Evolutionary conservation across 768 basidiomycete species (phyloP), one percentile per base, ranked within the genome.

Genomic region (Tulasnella calospora): DNA sequence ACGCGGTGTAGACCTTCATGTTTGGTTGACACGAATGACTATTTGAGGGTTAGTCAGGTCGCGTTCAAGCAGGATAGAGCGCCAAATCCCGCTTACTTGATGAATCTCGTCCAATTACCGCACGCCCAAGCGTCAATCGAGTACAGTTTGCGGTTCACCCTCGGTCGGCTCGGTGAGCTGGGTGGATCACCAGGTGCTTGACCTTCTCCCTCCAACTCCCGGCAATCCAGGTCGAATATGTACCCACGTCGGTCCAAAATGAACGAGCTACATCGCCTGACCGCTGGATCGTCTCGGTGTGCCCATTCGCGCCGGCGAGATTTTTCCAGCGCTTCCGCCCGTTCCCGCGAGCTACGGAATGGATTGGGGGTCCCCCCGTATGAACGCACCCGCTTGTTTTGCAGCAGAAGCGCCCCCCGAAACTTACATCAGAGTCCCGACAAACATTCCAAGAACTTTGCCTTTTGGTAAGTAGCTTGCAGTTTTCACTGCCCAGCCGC

Each of bases 201-300:
- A 36, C 13, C 71, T 5, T 72, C 71, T 4, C 19, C 30, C 4
- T 72, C 33, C 3, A 38, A 1, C 38, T 72, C 71, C 35, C 71
- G 27, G 35, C 71, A 72, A 72, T 72, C 71, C 71, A 72, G 27
- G 71, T 72, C 71, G 27, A 72, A 72, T 15, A 72, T 72, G 71
- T 72, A 72, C n/a, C 71, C 71, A 21, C 71, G 71, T 46, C 71
- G 21, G 36, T 72, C 71, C n/a, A 72, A 17, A 0, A 15, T 35
- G 71, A 72, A 21, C 13, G 33, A 21, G 6, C 36, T 30, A 15
- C 23, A 27, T 21, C 44, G n/a, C 38, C 36, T 72, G 44, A 33
- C 36, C 23, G 41, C 71, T 2, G 44, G 44, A 9, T 46, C 44
- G 36, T 40, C 10, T 6, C 36, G 36, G n/a, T n/a, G 71, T 10